phyloP scores from a whole-genome alignment of 768 basidiomycete genomes.

The Macrolepiota dolichaula region DNA sequence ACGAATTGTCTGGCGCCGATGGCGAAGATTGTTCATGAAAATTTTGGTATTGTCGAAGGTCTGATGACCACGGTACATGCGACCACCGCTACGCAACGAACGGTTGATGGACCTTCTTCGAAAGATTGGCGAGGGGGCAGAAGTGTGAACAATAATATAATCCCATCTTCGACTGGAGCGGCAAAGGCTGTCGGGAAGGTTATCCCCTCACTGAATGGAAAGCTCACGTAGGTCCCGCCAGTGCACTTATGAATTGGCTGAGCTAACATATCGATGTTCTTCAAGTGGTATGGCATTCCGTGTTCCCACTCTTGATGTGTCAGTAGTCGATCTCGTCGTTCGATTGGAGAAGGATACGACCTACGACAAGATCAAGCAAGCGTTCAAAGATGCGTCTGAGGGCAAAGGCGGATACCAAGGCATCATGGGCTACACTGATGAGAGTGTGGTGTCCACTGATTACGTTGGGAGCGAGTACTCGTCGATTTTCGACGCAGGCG shows the following conservation, averaged over 20 bases:
- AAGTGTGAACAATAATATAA: constrained; percentile 91
- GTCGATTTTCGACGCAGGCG: constrained; percentile 86
- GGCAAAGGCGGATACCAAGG: constrained; percentile 47
- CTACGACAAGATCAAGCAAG: constrained; percentile 83
- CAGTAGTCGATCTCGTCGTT: constrained; percentile 91
- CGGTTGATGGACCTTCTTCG: constrained; percentile 86
- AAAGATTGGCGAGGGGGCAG: constrained; percentile 97
- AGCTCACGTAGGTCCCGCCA: constrained; percentile 67
- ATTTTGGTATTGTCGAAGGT: constrained; percentile 93
- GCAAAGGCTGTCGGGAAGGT: constrained; percentile 97
- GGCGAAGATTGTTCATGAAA: constrained; percentile 97
- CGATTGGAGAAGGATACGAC: constrained; percentile 76
- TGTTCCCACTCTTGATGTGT: constrained; percentile 88
- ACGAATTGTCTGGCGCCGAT: constrained; percentile 99
- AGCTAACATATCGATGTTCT: neutral
- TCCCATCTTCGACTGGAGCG: constrained; percentile 93
- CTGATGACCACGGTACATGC: constrained; percentile 99
- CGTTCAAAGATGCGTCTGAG: constrained; percentile 69
- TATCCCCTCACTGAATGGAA: constrained; percentile 88
- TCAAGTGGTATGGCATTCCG: constrained; percentile 86
- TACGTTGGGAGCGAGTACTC: constrained; percentile 72
- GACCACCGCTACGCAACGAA: constrained; percentile 94
- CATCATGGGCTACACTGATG: constrained; percentile 83
- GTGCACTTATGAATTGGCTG: neutral
- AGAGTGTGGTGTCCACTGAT: constrained; percentile 85